phyloP scores from a whole-genome alignment of 345 rosid genomes.

The Bruguiera gymnorhiza region DNA sequence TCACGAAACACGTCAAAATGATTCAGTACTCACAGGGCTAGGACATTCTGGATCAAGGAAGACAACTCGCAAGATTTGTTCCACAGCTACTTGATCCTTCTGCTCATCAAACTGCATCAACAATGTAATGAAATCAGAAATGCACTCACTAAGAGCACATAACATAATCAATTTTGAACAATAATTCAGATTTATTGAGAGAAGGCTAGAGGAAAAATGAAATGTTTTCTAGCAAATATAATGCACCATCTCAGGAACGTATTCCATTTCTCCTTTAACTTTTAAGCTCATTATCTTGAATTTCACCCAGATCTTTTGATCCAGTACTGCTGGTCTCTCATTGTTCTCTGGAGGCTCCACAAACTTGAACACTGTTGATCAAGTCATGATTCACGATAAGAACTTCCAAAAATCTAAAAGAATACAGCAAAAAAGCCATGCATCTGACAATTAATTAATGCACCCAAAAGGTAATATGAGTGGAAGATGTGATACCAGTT shows the following conservation, averaged over 20 bases:
- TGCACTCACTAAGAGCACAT: neutral
- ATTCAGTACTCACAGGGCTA: slow-evolving; percentile 55
- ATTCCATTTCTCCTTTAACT: slow-evolving; percentile 31
- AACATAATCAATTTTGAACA: neutral
- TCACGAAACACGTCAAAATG: too few species aligned
- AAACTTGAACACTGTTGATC: slow-evolving; percentile 32
- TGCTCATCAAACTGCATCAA: slow-evolving; percentile 85
- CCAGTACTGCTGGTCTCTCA: slow-evolving; percentile 19
- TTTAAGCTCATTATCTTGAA: slow-evolving; percentile 37
- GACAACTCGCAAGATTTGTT: slow-evolving; percentile 78
- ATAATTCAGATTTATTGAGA: neutral
- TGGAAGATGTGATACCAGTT: slow-evolving; percentile 24
- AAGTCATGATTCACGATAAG: neutral
- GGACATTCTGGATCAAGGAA: slow-evolving; percentile 79
- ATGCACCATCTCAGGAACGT: slow-evolving; percentile 34
- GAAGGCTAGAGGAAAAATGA: neutral
- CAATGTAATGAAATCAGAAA: neutral
- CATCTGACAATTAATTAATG: neutral
- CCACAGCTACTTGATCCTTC: slow-evolving; percentile 74
- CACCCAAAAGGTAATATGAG: neutral
- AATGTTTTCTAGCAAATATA: neutral
- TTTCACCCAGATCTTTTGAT: slow-evolving; percentile 35
- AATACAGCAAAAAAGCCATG: neutral
- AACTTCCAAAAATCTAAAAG: neutral
- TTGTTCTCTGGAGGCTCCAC: slow-evolving; percentile 39